A percentile compares a stretch with the other conserved stretches of the same genome.
phyloP scores from a whole-genome alignment of 202 grass and related monocot species.

The Sporobolus alterniflorus region DNA sequence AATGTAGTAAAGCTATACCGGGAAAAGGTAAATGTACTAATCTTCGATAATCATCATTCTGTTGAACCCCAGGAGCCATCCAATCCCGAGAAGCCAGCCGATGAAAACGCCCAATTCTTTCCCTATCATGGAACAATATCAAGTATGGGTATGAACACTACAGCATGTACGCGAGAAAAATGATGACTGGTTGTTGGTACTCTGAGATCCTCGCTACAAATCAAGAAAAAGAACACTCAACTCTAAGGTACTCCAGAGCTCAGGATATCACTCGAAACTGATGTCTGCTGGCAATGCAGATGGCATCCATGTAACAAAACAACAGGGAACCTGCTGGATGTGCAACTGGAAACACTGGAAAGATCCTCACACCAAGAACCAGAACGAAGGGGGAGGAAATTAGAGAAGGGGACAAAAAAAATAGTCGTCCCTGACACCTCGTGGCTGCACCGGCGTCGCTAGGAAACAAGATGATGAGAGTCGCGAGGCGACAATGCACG shows the following conservation, averaged over 20 bases:
- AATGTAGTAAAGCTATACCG: slow-evolving; percentile 26
- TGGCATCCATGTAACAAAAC: background rate
- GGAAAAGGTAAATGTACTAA: slow-evolving; percentile 70
- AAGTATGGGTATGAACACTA: background rate
- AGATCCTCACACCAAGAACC: no score
- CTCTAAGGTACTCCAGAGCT: background rate
- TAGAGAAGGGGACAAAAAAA: background rate
- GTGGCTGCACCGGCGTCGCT: background rate
- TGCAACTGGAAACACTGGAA: background rate
- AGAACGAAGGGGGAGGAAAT: background rate
- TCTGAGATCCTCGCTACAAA: slow-evolving; percentile 22
- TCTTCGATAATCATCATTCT: slow-evolving; percentile 83
- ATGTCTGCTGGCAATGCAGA: background rate
- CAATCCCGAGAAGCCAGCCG: slow-evolving; percentile 87
- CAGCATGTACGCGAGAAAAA: background rate
- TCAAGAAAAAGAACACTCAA: slow-evolving; percentile 8
- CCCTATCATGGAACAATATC: slow-evolving; percentile 34
- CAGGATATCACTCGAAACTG: background rate
- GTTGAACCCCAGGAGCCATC: slow-evolving; percentile 76
- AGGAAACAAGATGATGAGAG: background rate
- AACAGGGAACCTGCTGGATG: background rate
- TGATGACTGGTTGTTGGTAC: background rate
- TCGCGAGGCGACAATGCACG: background rate
- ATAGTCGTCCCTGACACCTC: no score
- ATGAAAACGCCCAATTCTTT: slow-evolving; percentile 59